phyloP scores from a whole-genome alignment of 176 grass and related monocot species.

The Tuctoria greenei region DNA sequence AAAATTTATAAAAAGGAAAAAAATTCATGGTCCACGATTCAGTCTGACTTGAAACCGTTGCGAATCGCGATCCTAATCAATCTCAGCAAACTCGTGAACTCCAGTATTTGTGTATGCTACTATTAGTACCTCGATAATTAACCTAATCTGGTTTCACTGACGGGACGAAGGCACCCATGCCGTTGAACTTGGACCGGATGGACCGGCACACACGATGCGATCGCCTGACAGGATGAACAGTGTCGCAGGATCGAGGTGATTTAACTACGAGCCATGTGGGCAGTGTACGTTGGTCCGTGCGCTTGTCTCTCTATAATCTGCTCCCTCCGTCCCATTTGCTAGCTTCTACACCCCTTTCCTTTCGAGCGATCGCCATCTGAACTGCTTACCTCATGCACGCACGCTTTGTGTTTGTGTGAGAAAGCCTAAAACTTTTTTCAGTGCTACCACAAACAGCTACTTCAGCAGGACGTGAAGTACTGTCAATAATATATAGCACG shows the following conservation, averaged over 20 bases:
- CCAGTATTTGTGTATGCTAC: no score
- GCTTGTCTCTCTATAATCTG: neutral
- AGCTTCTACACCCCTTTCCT: no score
- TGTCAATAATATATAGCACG: neutral
- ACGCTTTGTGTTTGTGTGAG: no score
- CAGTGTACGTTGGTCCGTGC: neutral
- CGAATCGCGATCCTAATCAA: neutral
- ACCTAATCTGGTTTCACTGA: neutral
- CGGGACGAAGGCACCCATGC: neutral
- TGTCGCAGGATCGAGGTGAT: neutral
- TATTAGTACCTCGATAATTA: no score
- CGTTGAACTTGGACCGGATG: neutral
- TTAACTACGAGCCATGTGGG: neutral
- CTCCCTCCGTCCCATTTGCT: no score
- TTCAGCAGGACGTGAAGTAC: no score
- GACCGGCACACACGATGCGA: neutral
- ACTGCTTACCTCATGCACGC: no score
- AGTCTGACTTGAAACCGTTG: neutral
- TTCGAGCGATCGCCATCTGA: no score
- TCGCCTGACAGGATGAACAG: conserved; percentile 22
- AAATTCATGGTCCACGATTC: neutral
- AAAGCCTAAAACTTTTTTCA: no score
- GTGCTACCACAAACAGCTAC: no score
- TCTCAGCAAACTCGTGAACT: no score
- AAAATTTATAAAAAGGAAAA: neutral